These are phyloP conservation scores for Berkeleyomyces rouxiae DNA, from an alignment of 2,329 filamentous ascomycete genomes.

Conservation along the genomic window DNA sequence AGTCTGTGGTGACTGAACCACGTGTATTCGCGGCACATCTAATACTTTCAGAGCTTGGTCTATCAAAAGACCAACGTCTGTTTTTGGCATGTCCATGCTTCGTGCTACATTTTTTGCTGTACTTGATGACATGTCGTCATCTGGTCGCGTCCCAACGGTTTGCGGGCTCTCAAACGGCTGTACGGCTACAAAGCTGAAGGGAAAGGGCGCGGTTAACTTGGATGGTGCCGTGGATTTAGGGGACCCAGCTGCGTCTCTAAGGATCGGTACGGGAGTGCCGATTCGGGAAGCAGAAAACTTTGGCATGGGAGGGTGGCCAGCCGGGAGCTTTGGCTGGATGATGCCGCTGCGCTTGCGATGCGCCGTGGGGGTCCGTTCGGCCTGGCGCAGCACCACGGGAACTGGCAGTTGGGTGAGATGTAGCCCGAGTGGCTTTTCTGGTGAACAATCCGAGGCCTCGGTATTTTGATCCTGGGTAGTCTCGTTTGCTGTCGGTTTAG, in stretches of 20 bases:
- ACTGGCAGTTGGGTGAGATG: neutral
- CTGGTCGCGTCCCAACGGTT: constrained; percentile 6
- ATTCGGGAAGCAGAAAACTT: neutral
- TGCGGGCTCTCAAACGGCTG: constrained; percentile 15
- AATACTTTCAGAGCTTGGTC: neutral
- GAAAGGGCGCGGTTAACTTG: constrained; percentile 15
- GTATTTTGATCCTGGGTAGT: too few relatives aligned
- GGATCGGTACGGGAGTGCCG: neutral
- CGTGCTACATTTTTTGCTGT: neutral
- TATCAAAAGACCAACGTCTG: neutral
- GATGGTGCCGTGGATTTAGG: neutral
- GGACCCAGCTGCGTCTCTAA: neutral
- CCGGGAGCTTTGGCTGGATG: neutral
- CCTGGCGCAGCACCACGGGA: neutral
- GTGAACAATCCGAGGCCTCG: neutral
- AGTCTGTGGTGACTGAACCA: neutral
- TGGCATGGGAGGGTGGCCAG: neutral
- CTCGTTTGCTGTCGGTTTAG: too few relatives aligned
- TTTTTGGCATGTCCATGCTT: neutral
- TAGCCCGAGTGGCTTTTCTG: neutral
- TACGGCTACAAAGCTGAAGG: constrained; percentile 17
- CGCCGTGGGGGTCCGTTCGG: neutral
- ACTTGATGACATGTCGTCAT: neutral
- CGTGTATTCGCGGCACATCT: neutral
- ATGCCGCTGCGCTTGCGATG: constrained; percentile 1